Evolutionary conservation across 2,329 filamentous ascomycete species (phyloP).

Genomic region (Diplodia seriata): DNA sequence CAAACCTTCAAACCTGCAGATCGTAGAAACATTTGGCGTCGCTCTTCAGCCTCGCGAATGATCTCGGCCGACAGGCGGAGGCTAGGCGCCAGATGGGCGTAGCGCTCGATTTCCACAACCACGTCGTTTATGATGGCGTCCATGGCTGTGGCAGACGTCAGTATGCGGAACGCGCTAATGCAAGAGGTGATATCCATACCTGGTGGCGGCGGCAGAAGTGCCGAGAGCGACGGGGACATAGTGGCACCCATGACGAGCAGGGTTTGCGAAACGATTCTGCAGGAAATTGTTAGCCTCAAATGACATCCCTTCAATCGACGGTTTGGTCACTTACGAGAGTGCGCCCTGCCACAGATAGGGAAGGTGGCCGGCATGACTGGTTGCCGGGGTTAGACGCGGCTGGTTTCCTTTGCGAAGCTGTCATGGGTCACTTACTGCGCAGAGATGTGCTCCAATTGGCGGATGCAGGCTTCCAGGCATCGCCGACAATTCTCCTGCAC

Average conservation of each 20-base stretch:
- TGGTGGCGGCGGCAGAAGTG: conserved; percentile 63
- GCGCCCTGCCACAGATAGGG: conserved; percentile 87
- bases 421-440: conserved; percentile 68
- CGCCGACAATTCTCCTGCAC: conserved; percentile 81
- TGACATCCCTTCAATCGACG: neutral
- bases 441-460: conserved; percentile 78
- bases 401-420: conserved; percentile 13
- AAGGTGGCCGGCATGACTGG: conserved; percentile 79
- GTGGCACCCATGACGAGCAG: conserved; percentile 84
- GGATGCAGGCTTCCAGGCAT: conserved; percentile 79
- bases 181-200: neutral
- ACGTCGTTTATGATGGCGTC: conserved; percentile 81
- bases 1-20: conserved; percentile 39
- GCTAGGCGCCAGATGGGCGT: conserved; percentile 77
- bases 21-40: conserved; percentile 66
- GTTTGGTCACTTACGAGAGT: conserved; percentile 54
- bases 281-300: conserved; percentile 21
- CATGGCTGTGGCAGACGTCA: conserved; percentile 55
- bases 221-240: conserved; percentile 75
- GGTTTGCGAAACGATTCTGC: conserved; percentile 81
- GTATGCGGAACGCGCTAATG: neutral
- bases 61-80: conserved; percentile 79
- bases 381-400: conserved; percentile 25
- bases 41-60: conserved; percentile 75
- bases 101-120: conserved; percentile 75